Conservation (phyloP, 495 filamentous ascomycete species). For the Neurospora sp. region DNA sequence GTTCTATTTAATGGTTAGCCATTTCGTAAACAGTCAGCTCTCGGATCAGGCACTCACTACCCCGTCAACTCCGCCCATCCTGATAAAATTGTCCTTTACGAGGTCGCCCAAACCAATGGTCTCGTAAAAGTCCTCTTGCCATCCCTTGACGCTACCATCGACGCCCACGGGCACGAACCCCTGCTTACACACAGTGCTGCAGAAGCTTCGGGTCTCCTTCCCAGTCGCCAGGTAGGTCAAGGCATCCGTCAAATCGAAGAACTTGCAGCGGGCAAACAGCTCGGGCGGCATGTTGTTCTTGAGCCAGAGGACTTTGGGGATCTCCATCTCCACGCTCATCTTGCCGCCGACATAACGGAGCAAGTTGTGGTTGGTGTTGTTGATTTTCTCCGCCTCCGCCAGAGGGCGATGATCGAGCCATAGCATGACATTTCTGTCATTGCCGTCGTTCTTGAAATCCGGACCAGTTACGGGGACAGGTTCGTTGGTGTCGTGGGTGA, state of each 20-base stretch:
- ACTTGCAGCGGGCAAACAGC: conserved; percentile 83
- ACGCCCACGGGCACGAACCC: conserved; percentile 91
- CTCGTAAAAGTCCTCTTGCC: conserved; percentile 88
- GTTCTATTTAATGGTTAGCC: conserved; percentile 47
- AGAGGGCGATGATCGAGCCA: conserved; percentile 91
- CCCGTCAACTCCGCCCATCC: conserved; percentile 86
- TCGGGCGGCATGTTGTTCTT: conserved; percentile 97
- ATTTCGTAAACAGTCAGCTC: background rate
- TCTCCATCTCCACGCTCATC: conserved; percentile 99
- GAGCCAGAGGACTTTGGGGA: conserved; percentile 93
- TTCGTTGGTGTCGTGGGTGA: conserved; percentile 77
- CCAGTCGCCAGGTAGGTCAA: conserved; percentile 94
- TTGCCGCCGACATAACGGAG: conserved; percentile 90
- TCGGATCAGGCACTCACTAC: conserved; percentile 57
- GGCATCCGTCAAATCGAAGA: conserved; percentile 91
- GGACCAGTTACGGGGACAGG: conserved; percentile 83
- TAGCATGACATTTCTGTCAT: conserved; percentile 80
- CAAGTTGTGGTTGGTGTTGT: conserved; percentile 84
- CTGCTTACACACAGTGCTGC: conserved; percentile 91
- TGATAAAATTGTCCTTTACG: conserved; percentile 72
- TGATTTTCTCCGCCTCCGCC: conserved; percentile 82
- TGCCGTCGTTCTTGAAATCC: conserved; percentile 63
- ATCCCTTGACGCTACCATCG: conserved; percentile 94
- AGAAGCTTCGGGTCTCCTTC: conserved; percentile 82
- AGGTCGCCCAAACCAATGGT: conserved; percentile 78